Percentiles rank a stretch among this genome's conserved stretches.
These are phyloP conservation scores for Barnettozyma sp. DNA, from an alignment of 805 yeast species.

Conservation along the genomic window DNA sequence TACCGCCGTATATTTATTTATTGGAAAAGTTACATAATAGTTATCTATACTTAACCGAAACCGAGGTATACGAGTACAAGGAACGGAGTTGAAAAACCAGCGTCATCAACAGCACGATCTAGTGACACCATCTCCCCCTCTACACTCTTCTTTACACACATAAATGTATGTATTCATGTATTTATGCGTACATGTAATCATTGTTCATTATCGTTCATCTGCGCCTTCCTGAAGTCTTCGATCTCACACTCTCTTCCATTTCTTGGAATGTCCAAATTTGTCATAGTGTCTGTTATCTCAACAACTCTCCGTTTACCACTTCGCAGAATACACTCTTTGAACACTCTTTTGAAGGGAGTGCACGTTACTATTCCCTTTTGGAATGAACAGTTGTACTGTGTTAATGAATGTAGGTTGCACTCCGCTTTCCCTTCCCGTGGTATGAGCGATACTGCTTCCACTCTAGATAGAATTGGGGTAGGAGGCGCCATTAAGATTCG, in stretches of 20 bases:
- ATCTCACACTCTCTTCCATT: conserved; percentile 20
- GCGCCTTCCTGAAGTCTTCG: conserved; percentile 4
- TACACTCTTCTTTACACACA: not conserved
- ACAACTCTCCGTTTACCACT: conserved; percentile 23
- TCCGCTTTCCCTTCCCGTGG: conserved; percentile 19
- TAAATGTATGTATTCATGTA: no score
- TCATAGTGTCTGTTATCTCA: conserved; percentile 33
- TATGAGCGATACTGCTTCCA: conserved; percentile 25
- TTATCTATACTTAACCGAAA: no score
- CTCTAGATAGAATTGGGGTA: conserved; percentile 36
- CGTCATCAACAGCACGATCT: no score
- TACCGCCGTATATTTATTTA: no score
- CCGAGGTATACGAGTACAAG: no score
- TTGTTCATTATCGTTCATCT: not conserved
- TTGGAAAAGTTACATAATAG: no score
- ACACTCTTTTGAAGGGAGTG: conserved; percentile 42
- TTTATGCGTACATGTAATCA: no score
- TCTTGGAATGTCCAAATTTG: conserved; percentile 18
- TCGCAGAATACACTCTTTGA: conserved; percentile 35
- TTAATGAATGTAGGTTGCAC: conserved; percentile 32
- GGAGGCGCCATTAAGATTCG: conserved; percentile 40
- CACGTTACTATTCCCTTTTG: conserved; percentile 38
- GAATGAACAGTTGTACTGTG: conserved; percentile 43
- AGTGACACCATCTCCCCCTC: not conserved
- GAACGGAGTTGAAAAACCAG: no score